Evolutionary conservation across 192 early-diverging fungal genomes (phyloP).

Genomic region (Backusella westeae): DNA sequence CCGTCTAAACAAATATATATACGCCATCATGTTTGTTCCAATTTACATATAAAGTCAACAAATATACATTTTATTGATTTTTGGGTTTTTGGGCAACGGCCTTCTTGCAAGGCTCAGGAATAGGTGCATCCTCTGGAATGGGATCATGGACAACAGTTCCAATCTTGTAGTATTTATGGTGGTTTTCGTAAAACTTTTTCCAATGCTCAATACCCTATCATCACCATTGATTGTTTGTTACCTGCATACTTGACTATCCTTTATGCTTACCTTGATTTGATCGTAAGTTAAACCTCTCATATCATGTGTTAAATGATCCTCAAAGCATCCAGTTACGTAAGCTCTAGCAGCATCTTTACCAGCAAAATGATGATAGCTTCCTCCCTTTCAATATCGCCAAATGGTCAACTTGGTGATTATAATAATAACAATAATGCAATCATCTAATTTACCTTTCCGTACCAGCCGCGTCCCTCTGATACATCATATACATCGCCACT

Average conservation of each 20-base stretch:
- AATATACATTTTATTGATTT: neutral
- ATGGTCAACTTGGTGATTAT: neutral
- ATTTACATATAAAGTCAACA: neutral
- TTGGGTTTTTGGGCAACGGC: constrained; percentile 47
- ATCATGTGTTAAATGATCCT: constrained; percentile 93
- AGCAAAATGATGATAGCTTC: constrained; percentile 84
- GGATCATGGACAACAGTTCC: constrained; percentile 80
- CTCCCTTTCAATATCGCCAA: constrained; percentile 40
- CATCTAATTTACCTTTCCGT: constrained; percentile 61
- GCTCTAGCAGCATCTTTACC: constrained; percentile 92
- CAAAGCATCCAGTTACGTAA: constrained; percentile 93
- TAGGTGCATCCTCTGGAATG: constrained; percentile 78
- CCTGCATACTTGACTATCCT: neutral
- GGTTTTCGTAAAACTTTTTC: constrained; percentile 86
- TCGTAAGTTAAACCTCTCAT: constrained; percentile 74
- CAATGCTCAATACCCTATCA: constrained; percentile 70
- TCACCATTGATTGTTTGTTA: neutral
- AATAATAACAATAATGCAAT: neutral
- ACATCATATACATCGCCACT: constrained; percentile 97
- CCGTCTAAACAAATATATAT: neutral
- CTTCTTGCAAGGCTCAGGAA: constrained; percentile 75
- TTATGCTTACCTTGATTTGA: constrained; percentile 64
- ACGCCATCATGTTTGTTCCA: neutral
- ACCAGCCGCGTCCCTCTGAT: constrained; percentile 68
- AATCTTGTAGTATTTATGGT: constrained; percentile 84